phyloP scores from a whole-genome alignment of 1,284 basidiomycete genomes.

The Pascua sp. region DNA sequence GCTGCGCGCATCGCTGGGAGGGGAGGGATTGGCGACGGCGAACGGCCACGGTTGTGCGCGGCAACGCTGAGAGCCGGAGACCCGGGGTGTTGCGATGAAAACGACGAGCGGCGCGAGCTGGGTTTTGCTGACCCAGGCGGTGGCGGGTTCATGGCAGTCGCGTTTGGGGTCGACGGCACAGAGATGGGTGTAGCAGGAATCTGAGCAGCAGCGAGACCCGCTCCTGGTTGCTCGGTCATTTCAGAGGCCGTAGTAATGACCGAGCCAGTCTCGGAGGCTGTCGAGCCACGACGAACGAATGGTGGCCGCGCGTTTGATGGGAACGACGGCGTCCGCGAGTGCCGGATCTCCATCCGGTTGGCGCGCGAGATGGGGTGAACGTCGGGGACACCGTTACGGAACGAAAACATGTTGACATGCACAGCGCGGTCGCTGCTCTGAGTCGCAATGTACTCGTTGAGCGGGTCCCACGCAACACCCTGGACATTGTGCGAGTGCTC shows the following conservation, averaged over 20 bases:
- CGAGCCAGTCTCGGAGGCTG: conserved; percentile 68
- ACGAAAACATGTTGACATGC: conserved; percentile 77
- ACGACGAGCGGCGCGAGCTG: conserved; percentile 75
- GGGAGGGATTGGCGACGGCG: conserved; percentile 85
- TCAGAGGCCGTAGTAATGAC: conserved; percentile 58
- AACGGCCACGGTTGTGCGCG: conserved; percentile 57
- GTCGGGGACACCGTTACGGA: conserved; percentile 73
- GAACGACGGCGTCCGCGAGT: conserved; percentile 49
- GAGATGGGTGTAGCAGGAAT: conserved; percentile 35
- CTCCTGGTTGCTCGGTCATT: conserved; percentile 44
- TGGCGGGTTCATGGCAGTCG: conserved; percentile 46
- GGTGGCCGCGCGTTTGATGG: conserved; percentile 53
- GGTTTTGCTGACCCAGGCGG: conserved; percentile 41
- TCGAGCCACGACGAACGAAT: conserved; percentile 65
- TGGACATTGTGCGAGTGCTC: conserved; percentile 94
- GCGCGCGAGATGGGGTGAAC: conserved; percentile 59
- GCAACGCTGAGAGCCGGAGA: conserved; percentile 42
- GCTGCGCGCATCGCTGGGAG: conserved; percentile 72
- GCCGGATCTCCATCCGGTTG: conserved; percentile 45
- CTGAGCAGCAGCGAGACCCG: conserved; percentile 24
- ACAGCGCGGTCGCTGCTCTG: conserved; percentile 86
- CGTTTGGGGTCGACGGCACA: conserved; percentile 43
- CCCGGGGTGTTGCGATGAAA: conserved; percentile 58
- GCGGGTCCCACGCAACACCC: conserved; percentile 93
- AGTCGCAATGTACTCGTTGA: conserved; percentile 91